A percentile compares a stretch with the other conserved stretches of the same genome.
Conservation (phyloP, 2,329 filamentous ascomycete species). For the Aspergillus piperis region DNA sequence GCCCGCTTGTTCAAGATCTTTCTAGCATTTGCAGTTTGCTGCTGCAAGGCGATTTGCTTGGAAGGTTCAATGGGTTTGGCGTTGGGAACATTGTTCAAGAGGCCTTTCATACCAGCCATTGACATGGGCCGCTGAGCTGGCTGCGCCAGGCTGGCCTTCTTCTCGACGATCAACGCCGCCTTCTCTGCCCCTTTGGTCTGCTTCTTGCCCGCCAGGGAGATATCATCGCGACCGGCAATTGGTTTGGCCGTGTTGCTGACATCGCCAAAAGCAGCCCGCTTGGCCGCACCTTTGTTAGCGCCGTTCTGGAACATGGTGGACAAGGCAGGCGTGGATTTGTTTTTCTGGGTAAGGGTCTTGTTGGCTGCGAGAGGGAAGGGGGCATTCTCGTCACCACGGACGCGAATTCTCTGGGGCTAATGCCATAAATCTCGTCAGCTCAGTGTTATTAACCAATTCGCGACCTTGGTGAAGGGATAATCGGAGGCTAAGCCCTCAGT, state of each 20-base stretch:
- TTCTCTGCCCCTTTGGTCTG: constrained; percentile 37
- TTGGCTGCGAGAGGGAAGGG: constrained; percentile 51
- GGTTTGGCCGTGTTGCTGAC: constrained; percentile 67
- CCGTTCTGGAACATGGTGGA: constrained; percentile 57
- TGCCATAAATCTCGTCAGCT: constrained; percentile 21
- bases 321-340: constrained; percentile 73
- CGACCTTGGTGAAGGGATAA: not conserved
- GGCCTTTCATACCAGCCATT: constrained; percentile 41
- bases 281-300: constrained; percentile 65
- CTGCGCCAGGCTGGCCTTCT: constrained; percentile 53
- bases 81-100: constrained; percentile 37
- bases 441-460: not conserved
- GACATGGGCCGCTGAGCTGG: constrained; percentile 64
- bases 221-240: constrained; percentile 57
- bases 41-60: constrained; percentile 34
- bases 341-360: constrained; percentile 71
- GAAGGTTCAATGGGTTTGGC: constrained; percentile 35
- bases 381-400: constrained; percentile 71
- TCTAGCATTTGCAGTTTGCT: constrained; percentile 42
- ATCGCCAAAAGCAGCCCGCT: constrained; percentile 79
- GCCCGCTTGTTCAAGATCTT: constrained; percentile 55
- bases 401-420: constrained; percentile 70
- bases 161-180: constrained; percentile 33
- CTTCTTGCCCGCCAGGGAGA: constrained; percentile 51
- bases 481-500: not conserved